A percentile compares a stretch with the other conserved stretches of the same genome.
Conservation (phyloP, 116 monocot genomes). For the Cymodocea nodosa region DNA sequence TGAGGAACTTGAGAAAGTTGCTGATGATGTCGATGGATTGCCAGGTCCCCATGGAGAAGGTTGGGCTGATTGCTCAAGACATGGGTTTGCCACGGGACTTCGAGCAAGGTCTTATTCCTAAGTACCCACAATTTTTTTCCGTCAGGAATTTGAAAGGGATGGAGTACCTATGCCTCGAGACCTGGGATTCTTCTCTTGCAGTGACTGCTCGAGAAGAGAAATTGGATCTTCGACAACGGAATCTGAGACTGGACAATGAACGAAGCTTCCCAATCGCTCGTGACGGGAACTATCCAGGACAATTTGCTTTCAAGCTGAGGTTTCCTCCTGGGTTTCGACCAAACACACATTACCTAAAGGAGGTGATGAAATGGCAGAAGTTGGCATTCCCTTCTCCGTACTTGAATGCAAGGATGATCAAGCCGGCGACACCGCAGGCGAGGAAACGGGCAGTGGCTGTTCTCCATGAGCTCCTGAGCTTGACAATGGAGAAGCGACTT, state of each 20-base stretch:
- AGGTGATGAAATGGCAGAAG: slow-evolving; percentile 74
- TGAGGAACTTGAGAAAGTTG: slow-evolving; percentile 53
- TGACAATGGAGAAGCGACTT: slow-evolving; percentile 68
- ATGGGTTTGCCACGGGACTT: slow-evolving; percentile 57
- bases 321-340: slow-evolving; percentile 70
- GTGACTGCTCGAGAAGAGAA: slow-evolving; percentile 62
- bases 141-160: slow-evolving; percentile 22
- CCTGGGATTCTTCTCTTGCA: slow-evolving; percentile 73
- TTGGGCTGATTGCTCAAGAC: slow-evolving; percentile 46
- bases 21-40: slow-evolving; percentile 94
- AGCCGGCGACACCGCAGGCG: slow-evolving; percentile 59
- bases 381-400: slow-evolving; percentile 87
- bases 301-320: slow-evolving; percentile 59
- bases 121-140: slow-evolving; percentile 51
- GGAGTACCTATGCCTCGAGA: slow-evolving; percentile 70
- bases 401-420: slow-evolving; percentile 55
- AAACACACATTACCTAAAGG: slow-evolving; percentile 55
- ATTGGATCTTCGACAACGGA: slow-evolving; percentile 18
- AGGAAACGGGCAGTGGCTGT: slow-evolving; percentile 74
- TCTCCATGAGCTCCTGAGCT: slow-evolving; percentile 80
- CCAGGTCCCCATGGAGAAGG: slow-evolving; percentile 60
- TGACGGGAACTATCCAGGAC: slow-evolving; percentile 58
- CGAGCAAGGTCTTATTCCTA: slow-evolving; percentile 30
- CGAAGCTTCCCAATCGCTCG: slow-evolving; percentile 12
- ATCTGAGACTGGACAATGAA: slow-evolving; percentile 27